phyloP scores from a whole-genome alignment of 164 flowering plant genomes.

The Brasenia schreberi region DNA sequence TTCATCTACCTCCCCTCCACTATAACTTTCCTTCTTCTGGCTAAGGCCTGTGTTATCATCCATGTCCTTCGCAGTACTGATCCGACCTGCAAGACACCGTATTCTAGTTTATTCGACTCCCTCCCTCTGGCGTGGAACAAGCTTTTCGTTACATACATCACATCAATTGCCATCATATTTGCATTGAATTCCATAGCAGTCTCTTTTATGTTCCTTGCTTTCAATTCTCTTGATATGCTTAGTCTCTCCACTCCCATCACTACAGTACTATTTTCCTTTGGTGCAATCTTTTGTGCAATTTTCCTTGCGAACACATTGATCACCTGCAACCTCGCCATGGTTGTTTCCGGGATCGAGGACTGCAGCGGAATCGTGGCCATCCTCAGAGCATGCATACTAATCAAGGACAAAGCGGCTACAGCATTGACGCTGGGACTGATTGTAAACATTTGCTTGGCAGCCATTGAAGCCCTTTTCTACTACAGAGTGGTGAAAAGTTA shows the following conservation, averaged over 20 bases:
- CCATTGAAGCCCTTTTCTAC: slow-evolving; percentile 40
- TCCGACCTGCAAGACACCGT: not conserved
- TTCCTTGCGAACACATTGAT: slow-evolving; percentile 15
- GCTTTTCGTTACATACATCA: slow-evolving; percentile 23
- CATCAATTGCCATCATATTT: slow-evolving; percentile 18
- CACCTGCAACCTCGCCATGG: slow-evolving; percentile 27
- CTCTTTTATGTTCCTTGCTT: slow-evolving; percentile 14
- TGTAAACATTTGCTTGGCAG: slow-evolving; percentile 27
- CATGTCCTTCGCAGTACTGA: slow-evolving; percentile 2
- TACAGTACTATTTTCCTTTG: slow-evolving; percentile 7
- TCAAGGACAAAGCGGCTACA: slow-evolving; percentile 28
- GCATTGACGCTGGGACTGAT: slow-evolving; percentile 31
- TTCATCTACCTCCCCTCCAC: slow-evolving; percentile 52
- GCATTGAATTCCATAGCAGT: slow-evolving; percentile 16
- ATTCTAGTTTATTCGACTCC: slow-evolving; percentile 1
- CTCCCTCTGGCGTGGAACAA: not conserved
- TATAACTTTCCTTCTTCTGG: slow-evolving; percentile 50
- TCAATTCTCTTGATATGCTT: slow-evolving; percentile 6
- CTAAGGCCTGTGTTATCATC: slow-evolving; percentile 41
- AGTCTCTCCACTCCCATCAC: slow-evolving; percentile 3
- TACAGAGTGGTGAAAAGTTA: slow-evolving; percentile 26
- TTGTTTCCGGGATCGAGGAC: slow-evolving; percentile 27
- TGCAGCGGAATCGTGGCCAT: slow-evolving; percentile 23
- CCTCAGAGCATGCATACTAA: slow-evolving; percentile 29
- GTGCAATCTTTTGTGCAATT: slow-evolving; percentile 17